Evolutionary conservation across 352 stramenopile genomes (phyloP).

Genomic region (Globisporangium viniferum): DNA sequence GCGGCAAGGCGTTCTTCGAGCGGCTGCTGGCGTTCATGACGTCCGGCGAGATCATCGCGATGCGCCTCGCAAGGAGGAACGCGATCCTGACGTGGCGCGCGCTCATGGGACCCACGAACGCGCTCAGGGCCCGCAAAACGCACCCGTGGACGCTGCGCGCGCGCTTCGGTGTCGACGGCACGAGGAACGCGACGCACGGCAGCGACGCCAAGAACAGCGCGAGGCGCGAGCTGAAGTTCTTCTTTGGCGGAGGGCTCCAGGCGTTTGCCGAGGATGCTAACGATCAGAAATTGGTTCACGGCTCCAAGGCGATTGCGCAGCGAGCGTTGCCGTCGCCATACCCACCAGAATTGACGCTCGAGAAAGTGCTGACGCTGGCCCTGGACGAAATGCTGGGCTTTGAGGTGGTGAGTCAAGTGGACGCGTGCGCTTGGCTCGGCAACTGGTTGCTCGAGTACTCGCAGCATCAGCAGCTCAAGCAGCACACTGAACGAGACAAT

Average conservation of each 20-base stretch:
- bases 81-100: conserved; percentile 66
- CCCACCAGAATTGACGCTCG: conserved; percentile 12
- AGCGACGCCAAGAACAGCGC: conserved; percentile 61
- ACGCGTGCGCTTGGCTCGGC: conserved; percentile 51
- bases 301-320: conserved; percentile 8
- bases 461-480: conserved; percentile 6
- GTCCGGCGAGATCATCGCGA: conserved; percentile 54
- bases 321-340: conserved; percentile 14
- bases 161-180: conserved; percentile 78
- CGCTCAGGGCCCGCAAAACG: conserved; percentile 36
- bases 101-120: conserved; percentile 81
- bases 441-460: conserved; percentile 37
- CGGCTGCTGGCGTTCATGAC: conserved; percentile 64
- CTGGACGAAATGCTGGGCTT: conserved; percentile 34
- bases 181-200: conserved; percentile 78
- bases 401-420: conserved; percentile 21
- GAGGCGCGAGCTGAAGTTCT: conserved; percentile 68
- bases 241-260: conserved; percentile 44
- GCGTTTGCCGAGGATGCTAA: neutral
- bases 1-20: conserved; percentile 58
- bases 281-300: no score
- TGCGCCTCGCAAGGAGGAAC: conserved; percentile 39
- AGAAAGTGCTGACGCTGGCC: conserved; percentile 37
- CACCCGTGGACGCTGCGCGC: conserved; percentile 61
- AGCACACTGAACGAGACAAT: neutral